Evolutionary conservation across 768 basidiomycete species (phyloP).

Genomic region (Termitomyces sp.): DNA sequence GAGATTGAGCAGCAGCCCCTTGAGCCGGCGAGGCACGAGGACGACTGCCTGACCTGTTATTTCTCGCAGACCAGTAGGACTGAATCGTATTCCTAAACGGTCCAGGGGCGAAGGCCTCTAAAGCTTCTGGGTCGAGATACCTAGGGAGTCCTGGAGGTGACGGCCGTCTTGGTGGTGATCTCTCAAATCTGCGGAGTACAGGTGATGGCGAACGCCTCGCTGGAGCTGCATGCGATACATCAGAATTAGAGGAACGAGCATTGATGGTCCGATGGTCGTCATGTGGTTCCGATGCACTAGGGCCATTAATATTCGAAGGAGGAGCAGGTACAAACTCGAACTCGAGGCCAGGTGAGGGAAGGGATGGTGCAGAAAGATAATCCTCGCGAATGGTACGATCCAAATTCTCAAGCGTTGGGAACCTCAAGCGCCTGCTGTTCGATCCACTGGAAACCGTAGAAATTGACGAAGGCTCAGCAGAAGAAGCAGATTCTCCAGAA

Average conservation of each 20-base stretch:
- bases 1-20: background rate
- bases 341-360: constrained; percentile 23
- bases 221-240: background rate
- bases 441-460: background rate
- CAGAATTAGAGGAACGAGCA: background rate
- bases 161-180: constrained; percentile 2
- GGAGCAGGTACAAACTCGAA: constrained; percentile 9
- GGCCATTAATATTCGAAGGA: background rate
- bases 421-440: background rate
- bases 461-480: background rate
- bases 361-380: constrained; percentile 13
- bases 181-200: background rate
- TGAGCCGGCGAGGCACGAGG: background rate
- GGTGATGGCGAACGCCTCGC: constrained; percentile 9
- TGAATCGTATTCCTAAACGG: constrained; percentile 46
- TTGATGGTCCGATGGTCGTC: background rate
- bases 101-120: constrained; percentile 37
- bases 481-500: background rate
- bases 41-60: constrained; percentile 11
- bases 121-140: constrained; percentile 29
- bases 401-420: background rate
- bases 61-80: constrained; percentile 17
- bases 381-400: background rate
- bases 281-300: background rate
- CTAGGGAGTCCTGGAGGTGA: constrained; percentile 12